Conservation (phyloP, 768 basidiomycete species). For the Amanita polypyramis region DNA sequence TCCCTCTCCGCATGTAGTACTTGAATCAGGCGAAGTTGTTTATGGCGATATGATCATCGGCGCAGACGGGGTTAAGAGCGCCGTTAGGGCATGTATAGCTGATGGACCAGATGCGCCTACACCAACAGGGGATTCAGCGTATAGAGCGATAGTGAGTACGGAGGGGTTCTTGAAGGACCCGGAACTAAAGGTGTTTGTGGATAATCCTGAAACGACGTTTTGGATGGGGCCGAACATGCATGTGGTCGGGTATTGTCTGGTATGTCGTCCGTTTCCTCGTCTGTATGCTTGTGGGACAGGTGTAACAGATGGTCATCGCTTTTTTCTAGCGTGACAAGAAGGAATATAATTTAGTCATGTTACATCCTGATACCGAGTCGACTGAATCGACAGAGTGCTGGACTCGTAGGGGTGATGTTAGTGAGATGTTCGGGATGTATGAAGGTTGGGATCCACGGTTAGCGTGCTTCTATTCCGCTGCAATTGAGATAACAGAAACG, state of each 20-base stretch:
- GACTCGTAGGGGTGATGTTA: constrained; percentile 28
- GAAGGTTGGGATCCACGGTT: constrained; percentile 39
- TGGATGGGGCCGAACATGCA: constrained; percentile 48
- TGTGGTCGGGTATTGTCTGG: constrained; percentile 27
- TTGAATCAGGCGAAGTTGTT: constrained; percentile 32
- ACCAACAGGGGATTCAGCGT: constrained; percentile 55
- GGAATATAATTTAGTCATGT: constrained; percentile 35
- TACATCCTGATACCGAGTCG: constrained; percentile 26
- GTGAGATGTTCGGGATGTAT: constrained; percentile 38
- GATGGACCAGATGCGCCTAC: constrained; percentile 33
- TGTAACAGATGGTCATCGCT: background rate
- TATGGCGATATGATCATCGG: constrained; percentile 35
- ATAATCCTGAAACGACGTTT: constrained; percentile 38
- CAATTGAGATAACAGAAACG: background rate
- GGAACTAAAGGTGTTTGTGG: constrained; percentile 38
- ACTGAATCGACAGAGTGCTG: constrained; percentile 42
- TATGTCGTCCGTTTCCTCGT: constrained; percentile 10
- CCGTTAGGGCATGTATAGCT: constrained; percentile 36
- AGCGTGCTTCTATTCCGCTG: too few relatives aligned
- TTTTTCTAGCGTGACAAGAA: constrained; percentile 22
- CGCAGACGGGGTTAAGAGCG: constrained; percentile 41
- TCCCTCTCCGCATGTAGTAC: constrained; percentile 21
- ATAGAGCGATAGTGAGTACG: constrained; percentile 42
- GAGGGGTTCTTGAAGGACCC: constrained; percentile 36
- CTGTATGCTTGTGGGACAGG: too few relatives aligned